Conservation (phyloP, 768 basidiomycete genomes). For the Tulasnella sp. region DNA sequence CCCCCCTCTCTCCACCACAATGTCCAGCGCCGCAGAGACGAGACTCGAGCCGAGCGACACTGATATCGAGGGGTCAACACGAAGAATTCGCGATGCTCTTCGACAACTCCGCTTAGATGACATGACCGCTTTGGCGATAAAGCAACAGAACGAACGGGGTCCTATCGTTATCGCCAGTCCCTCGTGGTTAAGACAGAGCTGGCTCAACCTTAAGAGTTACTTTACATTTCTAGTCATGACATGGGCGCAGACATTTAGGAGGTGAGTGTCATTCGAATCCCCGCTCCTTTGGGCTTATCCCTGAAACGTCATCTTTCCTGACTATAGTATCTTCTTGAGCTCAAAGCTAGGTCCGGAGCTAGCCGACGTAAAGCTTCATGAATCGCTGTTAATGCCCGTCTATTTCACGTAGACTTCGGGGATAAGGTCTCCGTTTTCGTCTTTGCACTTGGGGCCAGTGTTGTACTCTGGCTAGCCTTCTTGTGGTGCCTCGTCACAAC, state of each 20-base stretch:
- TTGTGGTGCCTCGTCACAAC: conserved; percentile 2
- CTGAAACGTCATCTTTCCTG: neutral
- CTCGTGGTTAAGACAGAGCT: neutral
- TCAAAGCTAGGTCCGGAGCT: neutral
- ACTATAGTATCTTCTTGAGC: neutral
- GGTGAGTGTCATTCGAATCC: neutral
- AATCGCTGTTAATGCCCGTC: neutral
- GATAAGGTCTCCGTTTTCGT: neutral
- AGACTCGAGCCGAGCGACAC: neutral
- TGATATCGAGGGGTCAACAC: neutral
- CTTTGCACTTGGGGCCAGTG: neutral
- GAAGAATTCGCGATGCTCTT: neutral
- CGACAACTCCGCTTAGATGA: conserved; percentile 1
- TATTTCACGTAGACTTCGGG: neutral
- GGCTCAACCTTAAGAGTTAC: neutral
- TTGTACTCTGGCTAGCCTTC: neutral
- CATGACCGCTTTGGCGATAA: neutral
- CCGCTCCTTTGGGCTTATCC: too few species aligned
- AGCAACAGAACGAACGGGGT: neutral
- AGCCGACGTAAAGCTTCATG: neutral
- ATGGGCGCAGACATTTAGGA: neutral
- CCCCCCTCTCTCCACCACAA: neutral
- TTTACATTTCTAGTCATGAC: neutral
- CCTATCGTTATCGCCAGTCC: neutral
- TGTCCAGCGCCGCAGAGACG: neutral